Percentiles rank a stretch among this genome's conserved stretches.
Conservation (phyloP, 805 yeast genomes). For the Jamesozyma piceae region DNA sequence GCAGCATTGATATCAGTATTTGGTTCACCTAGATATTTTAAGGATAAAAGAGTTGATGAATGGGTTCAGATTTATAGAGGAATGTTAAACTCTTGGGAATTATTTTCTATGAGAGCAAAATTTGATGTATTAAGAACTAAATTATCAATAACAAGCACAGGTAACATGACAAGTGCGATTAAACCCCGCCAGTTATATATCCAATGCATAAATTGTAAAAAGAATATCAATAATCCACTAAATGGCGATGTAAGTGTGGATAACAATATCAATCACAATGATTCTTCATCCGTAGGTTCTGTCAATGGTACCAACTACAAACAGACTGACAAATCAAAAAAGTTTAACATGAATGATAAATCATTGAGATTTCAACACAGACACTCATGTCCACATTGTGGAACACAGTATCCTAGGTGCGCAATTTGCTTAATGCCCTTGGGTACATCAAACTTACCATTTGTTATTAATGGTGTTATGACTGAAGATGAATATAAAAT, state of each 20-base stretch:
- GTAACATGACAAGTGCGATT: slow-evolving; percentile 38
- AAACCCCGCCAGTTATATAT: slow-evolving; percentile 68
- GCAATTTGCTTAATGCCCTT: slow-evolving; percentile 76
- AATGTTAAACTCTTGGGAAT: slow-evolving; percentile 69
- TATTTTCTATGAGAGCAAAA: slow-evolving; percentile 69
- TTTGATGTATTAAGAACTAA: slow-evolving; percentile 74
- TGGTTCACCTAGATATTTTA: slow-evolving; percentile 77
- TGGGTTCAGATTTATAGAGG: slow-evolving; percentile 70
- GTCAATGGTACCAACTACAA: neutral
- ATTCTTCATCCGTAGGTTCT: slow-evolving; percentile 1
- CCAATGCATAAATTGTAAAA: slow-evolving; percentile 77
- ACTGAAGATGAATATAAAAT: slow-evolving; percentile 1
- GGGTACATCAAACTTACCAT: slow-evolving; percentile 41
- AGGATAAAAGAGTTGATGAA: slow-evolving; percentile 58
- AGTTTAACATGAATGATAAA: neutral
- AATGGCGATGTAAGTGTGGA: neutral
- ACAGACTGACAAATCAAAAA: neutral
- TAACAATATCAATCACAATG: slow-evolving; percentile 2
- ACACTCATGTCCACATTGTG: slow-evolving; percentile 70
- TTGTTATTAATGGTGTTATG: slow-evolving; percentile 23
- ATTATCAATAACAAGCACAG: slow-evolving; percentile 45
- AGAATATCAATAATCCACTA: slow-evolving; percentile 41
- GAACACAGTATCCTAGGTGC: slow-evolving; percentile 80
- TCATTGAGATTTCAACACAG: slow-evolving; percentile 13
- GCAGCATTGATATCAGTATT: slow-evolving; percentile 73